These are phyloP conservation scores for Protea cynaroides DNA, from an alignment of 164 flowering plant species.

Conservation along the genomic window DNA sequence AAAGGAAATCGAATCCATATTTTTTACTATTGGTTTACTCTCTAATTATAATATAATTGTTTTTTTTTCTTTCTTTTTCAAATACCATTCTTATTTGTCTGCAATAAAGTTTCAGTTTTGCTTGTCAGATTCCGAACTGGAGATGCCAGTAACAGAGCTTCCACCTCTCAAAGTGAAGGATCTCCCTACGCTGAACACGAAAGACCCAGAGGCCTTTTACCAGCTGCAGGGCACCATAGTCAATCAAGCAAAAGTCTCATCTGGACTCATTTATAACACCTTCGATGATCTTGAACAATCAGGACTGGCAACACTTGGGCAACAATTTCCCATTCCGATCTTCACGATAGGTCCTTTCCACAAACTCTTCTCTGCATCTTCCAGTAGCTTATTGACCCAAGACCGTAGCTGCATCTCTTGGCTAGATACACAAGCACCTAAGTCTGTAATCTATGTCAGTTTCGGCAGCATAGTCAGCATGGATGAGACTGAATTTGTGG, in stretches of 20 bases:
- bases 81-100: too few relatives aligned
- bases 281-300: constrained; percentile 29
- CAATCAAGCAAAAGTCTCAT: background rate
- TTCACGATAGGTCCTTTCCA: constrained; percentile 45
- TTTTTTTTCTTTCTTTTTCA: too few relatives aligned
- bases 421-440: constrained; percentile 34
- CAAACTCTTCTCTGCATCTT: constrained; percentile 18
- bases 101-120: background rate
- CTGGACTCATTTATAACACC: constrained; percentile 25
- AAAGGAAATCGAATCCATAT: too few relatives aligned
- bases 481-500: constrained; percentile 16
- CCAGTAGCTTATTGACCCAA: constrained; percentile 22
- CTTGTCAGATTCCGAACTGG: background rate
- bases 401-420: constrained; percentile 35
- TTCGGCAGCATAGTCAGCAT: constrained; percentile 33
- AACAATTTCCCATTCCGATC: constrained; percentile 12
- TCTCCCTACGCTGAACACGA: constrained; percentile 12
- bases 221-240: background rate
- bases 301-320: constrained; percentile 6
- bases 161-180: constrained; percentile 34
- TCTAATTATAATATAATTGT: too few relatives aligned
- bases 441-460: constrained; percentile 45
- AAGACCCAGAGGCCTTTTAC: constrained; percentile 5
- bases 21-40: too few relatives aligned
- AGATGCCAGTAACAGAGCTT: constrained; percentile 18